These are phyloP conservation scores for Paecilomyces fulvus DNA, from an alignment of 2,329 filamentous ascomycete genomes.

Conservation along the genomic window DNA sequence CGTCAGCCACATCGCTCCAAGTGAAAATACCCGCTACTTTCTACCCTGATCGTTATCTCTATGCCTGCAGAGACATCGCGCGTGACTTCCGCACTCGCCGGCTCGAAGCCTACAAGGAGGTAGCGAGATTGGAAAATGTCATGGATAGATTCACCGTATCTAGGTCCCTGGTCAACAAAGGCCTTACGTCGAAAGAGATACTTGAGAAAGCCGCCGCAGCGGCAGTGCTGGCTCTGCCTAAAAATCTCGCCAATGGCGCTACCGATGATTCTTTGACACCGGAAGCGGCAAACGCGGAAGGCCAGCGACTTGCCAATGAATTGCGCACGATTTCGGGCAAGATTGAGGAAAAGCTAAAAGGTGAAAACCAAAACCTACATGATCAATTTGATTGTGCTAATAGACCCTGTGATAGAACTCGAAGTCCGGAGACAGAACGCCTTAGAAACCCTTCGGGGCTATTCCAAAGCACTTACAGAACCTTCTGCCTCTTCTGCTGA, in stretches of 20 bases:
- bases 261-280: slow-evolving; percentile 7
- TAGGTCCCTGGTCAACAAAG: slow-evolving; percentile 9
- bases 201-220: slow-evolving; percentile 29
- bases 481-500: slow-evolving; percentile 32
- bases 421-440: slow-evolving; percentile 34
- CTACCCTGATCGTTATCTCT: slow-evolving; percentile 54
- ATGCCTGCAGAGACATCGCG: slow-evolving; percentile 41
- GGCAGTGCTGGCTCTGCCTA: slow-evolving; percentile 17
- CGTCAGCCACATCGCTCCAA: slow-evolving; percentile 29
- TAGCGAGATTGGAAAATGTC: slow-evolving; percentile 22
- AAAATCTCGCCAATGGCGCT: slow-evolving; percentile 10
- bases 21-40: slow-evolving; percentile 47
- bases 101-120: slow-evolving; percentile 24
- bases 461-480: slow-evolving; percentile 40
- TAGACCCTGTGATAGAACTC: slow-evolving; percentile 25
- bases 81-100: slow-evolving; percentile 37
- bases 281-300: slow-evolving; percentile 13
- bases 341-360: slow-evolving; percentile 34
- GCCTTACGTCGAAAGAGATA: slow-evolving; percentile 19
- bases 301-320: slow-evolving; percentile 23
- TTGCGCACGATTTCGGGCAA: slow-evolving; percentile 28
- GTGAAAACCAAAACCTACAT: slow-evolving; percentile 13
- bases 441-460: slow-evolving; percentile 32
- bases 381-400: slow-evolving; percentile 4
- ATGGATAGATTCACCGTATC: slow-evolving; percentile 22